These are phyloP conservation scores for Salvia sclarea DNA, from an alignment of 305 asterid genomes.

Conservation along the genomic window DNA sequence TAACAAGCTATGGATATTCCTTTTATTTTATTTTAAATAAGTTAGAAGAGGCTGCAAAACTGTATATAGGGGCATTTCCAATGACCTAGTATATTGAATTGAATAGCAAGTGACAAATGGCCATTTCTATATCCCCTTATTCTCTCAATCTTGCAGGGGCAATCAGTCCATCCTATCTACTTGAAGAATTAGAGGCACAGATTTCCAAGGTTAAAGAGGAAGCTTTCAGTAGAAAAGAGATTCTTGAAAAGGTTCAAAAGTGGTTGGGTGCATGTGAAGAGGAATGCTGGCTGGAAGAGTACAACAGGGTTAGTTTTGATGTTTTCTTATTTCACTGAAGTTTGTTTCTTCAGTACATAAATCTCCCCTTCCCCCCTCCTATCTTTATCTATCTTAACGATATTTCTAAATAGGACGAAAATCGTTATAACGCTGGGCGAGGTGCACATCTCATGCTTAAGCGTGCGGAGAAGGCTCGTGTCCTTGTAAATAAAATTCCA, in stretches of 20 bases:
- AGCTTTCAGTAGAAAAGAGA: constrained; percentile 76
- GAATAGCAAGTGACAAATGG: constrained; percentile 2
- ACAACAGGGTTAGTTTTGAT: constrained; percentile 66
- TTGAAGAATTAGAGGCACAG: constrained; percentile 67
- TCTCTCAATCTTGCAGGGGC: constrained; percentile 50
- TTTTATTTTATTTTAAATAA: not conserved
- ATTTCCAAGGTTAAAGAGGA: constrained; percentile 72
- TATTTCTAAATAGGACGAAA: constrained; percentile 62
- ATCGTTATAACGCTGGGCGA: constrained; percentile 85
- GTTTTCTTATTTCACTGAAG: constrained; percentile 25
- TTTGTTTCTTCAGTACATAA: not conserved
- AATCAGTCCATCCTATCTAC: constrained; percentile 59
- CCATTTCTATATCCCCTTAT: constrained; percentile 17
- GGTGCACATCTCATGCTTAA: constrained; percentile 84
- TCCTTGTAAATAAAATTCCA: constrained; percentile 83
- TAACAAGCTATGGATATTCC: not conserved
- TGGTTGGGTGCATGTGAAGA: constrained; percentile 88
- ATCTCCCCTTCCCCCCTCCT: not conserved
- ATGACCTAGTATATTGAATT: not conserved
- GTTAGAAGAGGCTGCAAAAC: not conserved
- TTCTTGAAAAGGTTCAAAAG: constrained; percentile 83
- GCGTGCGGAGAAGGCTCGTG: constrained; percentile 95
- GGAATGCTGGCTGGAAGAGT: constrained; percentile 94
- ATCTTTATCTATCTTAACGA: constrained; percentile 6
- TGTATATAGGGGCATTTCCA: not conserved